Base-by-base conservation (phyloP, 2,329 filamentous ascomycete species). In the Colletotrichum salicis region DNA sequence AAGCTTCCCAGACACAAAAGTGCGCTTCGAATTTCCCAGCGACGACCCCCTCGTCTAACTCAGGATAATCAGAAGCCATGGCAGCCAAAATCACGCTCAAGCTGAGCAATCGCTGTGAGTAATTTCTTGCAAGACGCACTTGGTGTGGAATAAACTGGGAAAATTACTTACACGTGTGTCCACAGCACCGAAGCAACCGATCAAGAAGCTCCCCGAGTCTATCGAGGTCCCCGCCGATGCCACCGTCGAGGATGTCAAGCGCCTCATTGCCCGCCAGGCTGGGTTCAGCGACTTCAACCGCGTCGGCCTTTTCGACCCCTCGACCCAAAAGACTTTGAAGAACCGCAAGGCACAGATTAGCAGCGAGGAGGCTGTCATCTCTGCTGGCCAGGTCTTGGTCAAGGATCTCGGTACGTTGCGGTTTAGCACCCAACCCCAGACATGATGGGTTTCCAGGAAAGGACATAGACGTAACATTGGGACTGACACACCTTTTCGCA, bases 341-440 rank as follows among this genome's bases (percentile, higher is more conserved):
- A 86, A 92, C 81, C 87, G 89, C 75, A 87, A 85, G 76, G 88
- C 89, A 24, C 80, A 86, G 57, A 74, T 92, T 45, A 79, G 79
- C 37, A 82, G 87, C 69, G 85, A 87, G 76, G 77, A 84, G 35
- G 83, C 84, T 66, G 85, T 91, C 10, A 77, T 84, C 62, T 81
- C 83, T 41, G 80, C 83, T 13, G 84, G 85, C 70, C 87, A 90
- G 81, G 82, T 99, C 60, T 90, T 96, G 76, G 93, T 98, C 74
- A 98, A 99, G 85, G 96, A 99, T 80, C 87, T 99, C 35, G 96
- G 95, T 96, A 88, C 64, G 88, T 78, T 45, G 6, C 1, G 24
- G 29, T 52, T 12, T 10, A 27, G 5, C 52, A 12, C 31, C 22
- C 13, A 29, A 12, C 24, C 12, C 35, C 19, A 31, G 24, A 7